phyloP scores from a whole-genome alignment of 1,139 yeast genomes.

The Zygosaccharomyces pseudobailii region DNA sequence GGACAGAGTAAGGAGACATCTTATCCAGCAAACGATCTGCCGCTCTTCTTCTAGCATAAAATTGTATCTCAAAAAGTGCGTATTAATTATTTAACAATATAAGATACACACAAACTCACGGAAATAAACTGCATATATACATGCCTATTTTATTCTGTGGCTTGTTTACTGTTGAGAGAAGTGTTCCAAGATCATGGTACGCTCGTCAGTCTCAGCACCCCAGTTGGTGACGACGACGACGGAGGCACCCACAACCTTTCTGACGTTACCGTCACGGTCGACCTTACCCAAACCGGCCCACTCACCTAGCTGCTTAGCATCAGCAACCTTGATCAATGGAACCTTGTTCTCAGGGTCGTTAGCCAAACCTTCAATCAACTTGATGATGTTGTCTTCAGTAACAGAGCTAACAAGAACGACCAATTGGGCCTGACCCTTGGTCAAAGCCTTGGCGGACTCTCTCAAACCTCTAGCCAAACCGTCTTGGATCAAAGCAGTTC shows the following conservation, averaged over 20 bases:
- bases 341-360: constrained; percentile 95
- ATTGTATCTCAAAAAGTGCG: neutral
- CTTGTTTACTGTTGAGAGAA: constrained; percentile 68
- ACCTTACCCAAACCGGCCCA: constrained; percentile 99
- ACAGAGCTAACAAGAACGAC: constrained; percentile 98
- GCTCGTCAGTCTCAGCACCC: constrained; percentile 99
- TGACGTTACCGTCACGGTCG: constrained; percentile 99
- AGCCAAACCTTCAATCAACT: constrained; percentile 98
- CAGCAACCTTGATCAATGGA: constrained; percentile 98
- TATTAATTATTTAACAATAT: constrained; percentile 7
- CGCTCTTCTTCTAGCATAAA: constrained; percentile 27
- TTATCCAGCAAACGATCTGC: constrained; percentile 26
- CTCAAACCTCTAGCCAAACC: constrained; percentile 99
- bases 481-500: constrained; percentile 97
- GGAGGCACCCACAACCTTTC: constrained; percentile 99
- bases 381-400: constrained; percentile 94
- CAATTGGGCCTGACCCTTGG: constrained; percentile 96
- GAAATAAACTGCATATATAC: neutral
- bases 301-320: constrained; percentile 99
- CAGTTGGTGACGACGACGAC: constrained; percentile 99
- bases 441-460: constrained; percentile 98
- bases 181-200: constrained; percentile 94
- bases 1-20: constrained; percentile 6
- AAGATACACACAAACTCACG: constrained; percentile 1
- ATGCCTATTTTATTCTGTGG: neutral